Base-by-base conservation (phyloP, 2,329 filamentous ascomycete species). In the Aureobasidium sp. region DNA sequence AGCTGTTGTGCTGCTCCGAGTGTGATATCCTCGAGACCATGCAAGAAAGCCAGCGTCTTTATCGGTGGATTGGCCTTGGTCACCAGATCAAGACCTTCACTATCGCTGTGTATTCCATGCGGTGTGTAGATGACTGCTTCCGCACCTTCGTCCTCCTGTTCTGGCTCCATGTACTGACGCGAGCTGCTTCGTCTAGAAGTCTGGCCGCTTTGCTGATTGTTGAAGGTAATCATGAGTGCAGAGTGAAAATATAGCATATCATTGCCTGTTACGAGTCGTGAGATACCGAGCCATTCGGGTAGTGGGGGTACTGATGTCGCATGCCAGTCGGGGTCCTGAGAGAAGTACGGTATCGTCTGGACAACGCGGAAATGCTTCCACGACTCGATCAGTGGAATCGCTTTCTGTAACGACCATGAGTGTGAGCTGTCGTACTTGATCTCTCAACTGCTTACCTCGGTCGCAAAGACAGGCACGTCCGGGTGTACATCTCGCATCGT, bases 81-180 rank as follows among this genome's bases (percentile, higher is more conserved):
- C 8, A 87, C 69, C 0, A 76, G 72, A 0, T 69, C 66, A 4
- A 87, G 72, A n/a, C 70, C 67, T 27, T 65, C 61, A 13, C 77
- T 72, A 0, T 76, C 72, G 17, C 77, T 72, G 0, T 77, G 73
- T 55, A 87, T 82, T 36, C 85, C 84, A 68, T 87, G 86, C 0
- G 86, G 85, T 0, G 84, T 84, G 73, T 87, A 88, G 39, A 88
- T 74, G 34, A 88, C 70, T 13, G 81, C 82, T 70, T 87, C 83
- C 0, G 77, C 78, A 17, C 69, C 70, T 34, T 74, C 70, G 10
- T 70, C 70, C 27, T 70, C 66, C 13, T 70, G 67, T 29, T 67
- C 61, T 1, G 63, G 58, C 13, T 66, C 64, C 4, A 64, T 66
- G 15, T 59, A 56, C 64, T 61, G 57, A 47, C 48, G 46, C 70